Evolutionary conservation across 441 rosid genomes (phyloP), one percentile per base, ranked within the genome.

Genomic region (Pelargonium fulgidum): DNA sequence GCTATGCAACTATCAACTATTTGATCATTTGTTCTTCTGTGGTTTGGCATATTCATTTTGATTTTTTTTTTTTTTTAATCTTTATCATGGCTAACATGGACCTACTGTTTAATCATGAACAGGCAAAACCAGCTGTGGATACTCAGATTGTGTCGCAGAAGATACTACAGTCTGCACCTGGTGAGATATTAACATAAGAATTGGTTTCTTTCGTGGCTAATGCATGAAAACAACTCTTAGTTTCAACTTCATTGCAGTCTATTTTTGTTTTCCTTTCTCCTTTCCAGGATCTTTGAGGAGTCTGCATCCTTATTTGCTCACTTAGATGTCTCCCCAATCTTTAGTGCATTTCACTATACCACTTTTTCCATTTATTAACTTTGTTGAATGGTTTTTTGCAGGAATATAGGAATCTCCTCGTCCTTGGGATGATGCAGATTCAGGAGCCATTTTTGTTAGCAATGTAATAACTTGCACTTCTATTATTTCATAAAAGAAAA

Each of bases 401-500:
- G 99, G 87, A 77, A 62, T 87, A 67, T 75, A 69, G 67, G 33
- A 91, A n/a, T 73, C 83, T 77, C 81, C 68, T 68, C 94, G 81
- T 42, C 90, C 90, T 50, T 67, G 78, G 73, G 96, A 92, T 78
- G 96, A 92, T 81, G 82, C 89, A 70, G 91, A 87, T 78, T 85
- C 91, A 74, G 87, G 98, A 69, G 86, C 97, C 39, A 86, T 92
- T 75, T 92, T 89, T 76, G 84, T 92, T n/a, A 90, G 84, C 86
- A 94, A 94, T 82, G 99, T 92, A 87, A 83, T 66, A 29, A 65
- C 75, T 71, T 42, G 45, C 58, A 17, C 61, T 67, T 20, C 4
- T 77, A 12, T 42, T 14, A 56, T 54, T 56, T 5, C 66, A 13
- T 16, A 65, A 50, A 50, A 39, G 14, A 54, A 41, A 65, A 1